These are phyloP conservation scores for Monosporascus sp. DNA, from an alignment of 2,329 filamentous ascomycete genomes.

Conservation along the genomic window DNA sequence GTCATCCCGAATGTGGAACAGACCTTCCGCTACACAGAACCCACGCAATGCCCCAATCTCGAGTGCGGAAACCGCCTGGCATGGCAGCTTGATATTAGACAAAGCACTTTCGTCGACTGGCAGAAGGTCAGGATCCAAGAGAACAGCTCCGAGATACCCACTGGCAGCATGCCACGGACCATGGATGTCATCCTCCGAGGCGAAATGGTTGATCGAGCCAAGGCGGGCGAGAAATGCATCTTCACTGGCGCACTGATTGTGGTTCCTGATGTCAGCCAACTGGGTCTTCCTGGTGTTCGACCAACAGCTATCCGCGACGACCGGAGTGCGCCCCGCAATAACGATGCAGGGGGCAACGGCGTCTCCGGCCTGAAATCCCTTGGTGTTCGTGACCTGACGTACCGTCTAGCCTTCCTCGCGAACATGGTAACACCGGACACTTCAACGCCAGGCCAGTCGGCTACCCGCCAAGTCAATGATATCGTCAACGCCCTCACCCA, in stretches of 20 bases:
- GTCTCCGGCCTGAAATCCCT: conserved; percentile 86
- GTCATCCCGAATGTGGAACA: conserved; percentile 91
- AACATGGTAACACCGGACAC: conserved; percentile 94
- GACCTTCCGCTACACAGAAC: conserved; percentile 95
- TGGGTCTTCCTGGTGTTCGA: conserved; percentile 80
- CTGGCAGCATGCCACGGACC: conserved; percentile 95
- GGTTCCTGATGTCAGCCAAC: conserved; percentile 92
- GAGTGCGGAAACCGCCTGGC: conserved; percentile 83
- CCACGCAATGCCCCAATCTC: conserved; percentile 86
- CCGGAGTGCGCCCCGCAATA: conserved; percentile 64
- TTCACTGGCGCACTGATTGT: conserved; percentile 96
- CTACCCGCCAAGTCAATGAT: conserved; percentile 73
- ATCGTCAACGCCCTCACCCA: conserved; percentile 82
- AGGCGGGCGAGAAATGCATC: conserved; percentile 96
- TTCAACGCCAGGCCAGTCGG: conserved; percentile 69
- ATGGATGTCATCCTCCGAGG: conserved; percentile 96
- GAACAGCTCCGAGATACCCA: conserved; percentile 97
- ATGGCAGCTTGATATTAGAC: conserved; percentile 96
- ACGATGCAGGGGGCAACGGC: conserved; percentile 77
- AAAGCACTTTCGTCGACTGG: conserved; percentile 98
- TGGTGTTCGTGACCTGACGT: conserved; percentile 91
- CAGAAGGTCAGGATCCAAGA: conserved; percentile 98
- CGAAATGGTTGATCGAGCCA: conserved; percentile 95
- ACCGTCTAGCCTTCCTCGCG: conserved; percentile 91
- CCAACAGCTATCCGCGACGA: conserved; percentile 83